Evolutionary conservation across 1,284 basidiomycete genomes (phyloP), one percentile per base, ranked within the genome.

Genomic region (Fomitopsis schrenkii): DNA sequence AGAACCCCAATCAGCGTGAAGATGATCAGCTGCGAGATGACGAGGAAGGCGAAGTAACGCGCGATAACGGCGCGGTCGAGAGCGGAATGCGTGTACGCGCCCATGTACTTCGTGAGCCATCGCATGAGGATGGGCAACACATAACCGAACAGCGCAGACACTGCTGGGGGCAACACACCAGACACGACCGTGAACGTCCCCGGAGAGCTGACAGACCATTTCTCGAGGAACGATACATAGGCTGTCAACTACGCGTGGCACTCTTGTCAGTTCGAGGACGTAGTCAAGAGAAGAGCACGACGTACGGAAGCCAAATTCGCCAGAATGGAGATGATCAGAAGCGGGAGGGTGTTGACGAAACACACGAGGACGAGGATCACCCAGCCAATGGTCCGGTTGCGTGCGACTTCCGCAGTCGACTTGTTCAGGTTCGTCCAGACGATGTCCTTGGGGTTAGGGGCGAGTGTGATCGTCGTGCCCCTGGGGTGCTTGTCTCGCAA

Each of bases 331-430:
- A 95, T 89, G 66, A 91, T 77, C 69, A 92, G 83, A 30, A 94
- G 75, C 12, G 95, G 95, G 5, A 96, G 79, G n/a, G 93, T 96
- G 78, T 98, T 95, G 79, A 97, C 86, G 77, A 93, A 93, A 73
- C 92, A 95, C 56, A 95, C 85, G 48, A 87, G 68, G 14, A 81
- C 78, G 55, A 98, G 83, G 73, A 90, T 83, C 52, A 91, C 64
- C 76, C 92, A 93, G 33, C 95, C 95, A 35, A 91, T 78, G 36
- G 82, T 77, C 67, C 82, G 84, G 72, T 91, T 89, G 56, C 88
- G 83, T 19, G 83, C 75, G 19, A 92, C 72, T 65, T 91, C 87
- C 8, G 76, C 81, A 35, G 88, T 80, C 4, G 88, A 84, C 71
- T 86, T 87, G 68, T 86, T 88, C 76, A 98, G 80, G 73, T 98